Conservation (phyloP, 345 rosid genomes). For the Aethionema arabicum region DNA sequence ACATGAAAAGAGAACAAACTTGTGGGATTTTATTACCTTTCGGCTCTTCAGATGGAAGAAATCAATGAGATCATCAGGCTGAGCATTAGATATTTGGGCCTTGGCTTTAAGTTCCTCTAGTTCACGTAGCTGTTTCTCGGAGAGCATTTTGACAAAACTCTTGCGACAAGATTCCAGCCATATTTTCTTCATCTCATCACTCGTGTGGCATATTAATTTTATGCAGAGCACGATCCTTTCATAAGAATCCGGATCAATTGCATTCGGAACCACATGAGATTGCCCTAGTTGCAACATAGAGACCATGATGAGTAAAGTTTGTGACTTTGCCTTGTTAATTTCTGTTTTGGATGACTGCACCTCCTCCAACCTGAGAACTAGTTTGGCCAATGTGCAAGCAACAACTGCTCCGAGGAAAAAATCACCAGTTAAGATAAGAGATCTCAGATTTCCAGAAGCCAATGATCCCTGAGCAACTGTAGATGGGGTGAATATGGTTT, state of each 20-base stretch:
- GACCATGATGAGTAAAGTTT: constrained; percentile 72
- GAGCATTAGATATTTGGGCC: constrained; percentile 80
- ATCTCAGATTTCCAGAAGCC: constrained; percentile 67
- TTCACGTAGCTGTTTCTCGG: constrained; percentile 79
- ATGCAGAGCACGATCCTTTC: constrained; percentile 80
- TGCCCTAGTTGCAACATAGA: constrained; percentile 87
- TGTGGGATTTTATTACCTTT: constrained; percentile 52
- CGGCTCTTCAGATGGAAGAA: constrained; percentile 95
- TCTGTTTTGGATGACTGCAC: constrained; percentile 75
- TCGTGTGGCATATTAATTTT: constrained; percentile 67
- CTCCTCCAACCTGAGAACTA: constrained; percentile 83
- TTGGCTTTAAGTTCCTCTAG: constrained; percentile 81
- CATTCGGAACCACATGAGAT: constrained; percentile 69
- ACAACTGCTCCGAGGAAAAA: constrained; percentile 97
- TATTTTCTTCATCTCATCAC: constrained; percentile 72
- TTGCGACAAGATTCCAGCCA: constrained; percentile 87
- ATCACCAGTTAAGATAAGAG: constrained; percentile 79
- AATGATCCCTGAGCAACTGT: constrained; percentile 70
- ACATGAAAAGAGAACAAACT: neutral
- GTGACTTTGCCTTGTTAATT: constrained; percentile 58
- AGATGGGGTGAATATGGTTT: constrained; percentile 76
- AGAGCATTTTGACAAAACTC: constrained; percentile 89
- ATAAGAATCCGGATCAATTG: constrained; percentile 76
- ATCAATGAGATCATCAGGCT: constrained; percentile 91
- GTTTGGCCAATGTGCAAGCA: constrained; percentile 86